Evolutionary conservation across 2,329 filamentous ascomycete genomes (phyloP).

Genomic region (Fusarium citri): DNA sequence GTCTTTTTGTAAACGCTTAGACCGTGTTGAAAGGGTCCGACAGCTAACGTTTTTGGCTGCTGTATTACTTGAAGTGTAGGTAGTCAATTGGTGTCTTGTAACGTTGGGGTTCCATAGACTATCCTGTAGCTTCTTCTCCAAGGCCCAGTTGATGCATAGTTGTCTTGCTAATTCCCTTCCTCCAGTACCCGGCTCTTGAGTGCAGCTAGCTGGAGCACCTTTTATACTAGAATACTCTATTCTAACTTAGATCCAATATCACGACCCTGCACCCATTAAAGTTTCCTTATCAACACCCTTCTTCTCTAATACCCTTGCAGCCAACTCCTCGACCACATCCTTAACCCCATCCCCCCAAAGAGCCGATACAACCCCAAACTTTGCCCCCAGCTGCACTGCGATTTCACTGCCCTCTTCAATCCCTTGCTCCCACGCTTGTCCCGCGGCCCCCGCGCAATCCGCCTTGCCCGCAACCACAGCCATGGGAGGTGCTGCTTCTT

Average conservation of each 20-base stretch:
- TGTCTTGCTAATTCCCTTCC: not conserved
- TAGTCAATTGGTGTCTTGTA: not conserved
- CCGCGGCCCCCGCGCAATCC: conserved; percentile 27
- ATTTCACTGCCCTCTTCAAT: conserved; percentile 26
- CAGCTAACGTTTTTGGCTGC: not conserved
- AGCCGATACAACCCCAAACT: conserved; percentile 34
- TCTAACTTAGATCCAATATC: not conserved
- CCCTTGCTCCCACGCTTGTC: conserved; percentile 28
- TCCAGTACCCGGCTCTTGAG: not conserved
- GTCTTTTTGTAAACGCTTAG: not conserved
- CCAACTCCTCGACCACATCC: conserved; percentile 37
- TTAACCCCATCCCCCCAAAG: conserved; percentile 38
- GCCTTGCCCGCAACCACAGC: conserved; percentile 34
- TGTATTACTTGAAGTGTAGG: not conserved
- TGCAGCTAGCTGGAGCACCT: not conserved
- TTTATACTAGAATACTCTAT: not conserved
- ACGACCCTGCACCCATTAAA: conserved; percentile 6
- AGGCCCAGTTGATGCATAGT: not conserved
- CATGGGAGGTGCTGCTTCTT: conserved; percentile 11
- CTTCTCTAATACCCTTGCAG: conserved; percentile 23
- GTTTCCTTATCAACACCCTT: conserved; percentile 15
- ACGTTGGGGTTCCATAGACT: not conserved
- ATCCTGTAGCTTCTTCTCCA: not conserved
- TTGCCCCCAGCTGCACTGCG: conserved; percentile 22
- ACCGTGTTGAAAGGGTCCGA: not conserved